Conservation (phyloP, 108 stramenopile genomes). For the Cyclotella atomus region DNA sequence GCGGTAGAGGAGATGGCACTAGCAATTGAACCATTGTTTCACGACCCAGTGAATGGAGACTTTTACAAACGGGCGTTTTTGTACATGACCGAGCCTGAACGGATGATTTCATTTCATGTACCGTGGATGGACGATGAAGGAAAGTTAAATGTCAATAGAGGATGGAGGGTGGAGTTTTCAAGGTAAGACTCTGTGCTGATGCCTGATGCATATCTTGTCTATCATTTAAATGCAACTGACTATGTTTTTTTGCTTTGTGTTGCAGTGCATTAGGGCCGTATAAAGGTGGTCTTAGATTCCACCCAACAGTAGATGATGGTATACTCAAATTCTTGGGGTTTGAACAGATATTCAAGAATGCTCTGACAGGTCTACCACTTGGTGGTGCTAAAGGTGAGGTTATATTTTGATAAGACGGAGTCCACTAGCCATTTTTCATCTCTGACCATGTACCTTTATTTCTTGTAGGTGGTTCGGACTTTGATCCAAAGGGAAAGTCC, state of each 20-base stretch:
- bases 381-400: conserved; percentile 46
- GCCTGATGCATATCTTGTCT: too few relatives aligned
- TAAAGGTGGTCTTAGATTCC: conserved; percentile 93
- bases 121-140: conserved; percentile 61
- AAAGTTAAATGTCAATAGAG: conserved; percentile 46
- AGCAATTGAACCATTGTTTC: conserved; percentile 61
- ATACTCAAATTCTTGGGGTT: conserved; percentile 88
- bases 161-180: conserved; percentile 85
- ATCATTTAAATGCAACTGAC: too few relatives aligned
- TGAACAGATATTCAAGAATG: conserved; percentile 88
- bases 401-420: too few relatives aligned
- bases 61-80: conserved; percentile 75
- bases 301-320: conserved; percentile 86
- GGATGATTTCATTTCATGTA: conserved; percentile 74
- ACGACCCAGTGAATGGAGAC: conserved; percentile 61
- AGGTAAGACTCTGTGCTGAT: too few relatives aligned
- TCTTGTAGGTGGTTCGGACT: conserved; percentile 70
- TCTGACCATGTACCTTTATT: too few relatives aligned
- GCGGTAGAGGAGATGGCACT: conserved; percentile 77
- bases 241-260: too few relatives aligned
- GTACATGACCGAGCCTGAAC: conserved; percentile 81
- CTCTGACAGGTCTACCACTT: conserved; percentile 74
- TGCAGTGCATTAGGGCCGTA: conserved; percentile 90
- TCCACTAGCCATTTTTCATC: too few relatives aligned
- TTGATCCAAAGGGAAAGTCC: conserved; percentile 83